These are phyloP conservation scores for Paratinospora sagittata DNA, from an alignment of 164 flowering plant species.

Conservation along the genomic window DNA sequence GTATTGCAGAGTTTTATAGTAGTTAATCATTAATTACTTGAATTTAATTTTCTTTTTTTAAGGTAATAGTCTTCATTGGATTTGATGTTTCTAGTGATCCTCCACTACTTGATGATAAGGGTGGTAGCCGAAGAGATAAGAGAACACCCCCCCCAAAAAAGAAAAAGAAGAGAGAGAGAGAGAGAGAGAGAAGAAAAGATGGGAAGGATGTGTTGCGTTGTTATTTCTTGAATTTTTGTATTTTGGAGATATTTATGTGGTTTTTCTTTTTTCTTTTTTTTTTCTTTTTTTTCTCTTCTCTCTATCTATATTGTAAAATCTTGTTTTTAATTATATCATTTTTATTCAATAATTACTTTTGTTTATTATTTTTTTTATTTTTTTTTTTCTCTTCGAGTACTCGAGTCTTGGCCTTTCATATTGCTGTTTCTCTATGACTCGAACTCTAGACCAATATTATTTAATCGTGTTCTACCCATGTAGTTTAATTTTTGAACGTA, in stretches of 20 bases:
- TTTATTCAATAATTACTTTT: not conserved
- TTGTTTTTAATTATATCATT: not conserved
- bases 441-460: too few species aligned
- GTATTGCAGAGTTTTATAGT: slow-evolving; percentile 4
- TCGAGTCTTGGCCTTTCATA: too few species aligned
- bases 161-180: not conserved
- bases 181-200: not conserved
- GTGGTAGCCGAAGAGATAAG: not conserved
- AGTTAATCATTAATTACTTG: not conserved
- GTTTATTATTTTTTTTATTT: not conserved
- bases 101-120: too few species aligned
- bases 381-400: not conserved
- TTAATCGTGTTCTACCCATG: too few species aligned
- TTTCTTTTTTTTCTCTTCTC: not conserved
- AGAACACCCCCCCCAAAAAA: not conserved
- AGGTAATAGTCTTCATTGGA: not conserved
- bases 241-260: not conserved
- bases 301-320: not conserved
- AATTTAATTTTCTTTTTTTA: not conserved
- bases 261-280: not conserved
- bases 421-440: too few species aligned
- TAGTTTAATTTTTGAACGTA: too few species aligned
- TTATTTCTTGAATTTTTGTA: not conserved
- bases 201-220: not conserved
- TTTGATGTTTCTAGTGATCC: too few species aligned